A percentile compares a stretch with the other conserved stretches of the same genome.
These are phyloP conservation scores for Pseudogymnoascus sp. DNA, from an alignment of 2,329 filamentous ascomycete species.

Conservation along the genomic window DNA sequence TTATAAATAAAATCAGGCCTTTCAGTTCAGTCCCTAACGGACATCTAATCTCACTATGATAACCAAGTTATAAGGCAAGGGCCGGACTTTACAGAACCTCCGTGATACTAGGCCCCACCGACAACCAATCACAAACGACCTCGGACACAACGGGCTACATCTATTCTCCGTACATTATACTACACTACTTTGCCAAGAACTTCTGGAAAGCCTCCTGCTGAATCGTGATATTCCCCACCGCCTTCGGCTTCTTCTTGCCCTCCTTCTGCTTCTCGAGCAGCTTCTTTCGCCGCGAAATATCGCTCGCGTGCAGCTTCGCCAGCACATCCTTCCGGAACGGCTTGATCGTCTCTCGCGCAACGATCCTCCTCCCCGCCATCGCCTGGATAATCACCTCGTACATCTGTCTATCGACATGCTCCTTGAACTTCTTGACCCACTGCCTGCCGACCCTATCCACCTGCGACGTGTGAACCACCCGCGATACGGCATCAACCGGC, in stretches of 20 bases:
- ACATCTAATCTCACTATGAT: background rate
- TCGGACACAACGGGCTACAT: background rate
- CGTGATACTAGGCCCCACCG: background rate
- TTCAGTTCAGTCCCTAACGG: no score
- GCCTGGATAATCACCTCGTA: slow-evolving; percentile 97
- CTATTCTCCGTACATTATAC: background rate
- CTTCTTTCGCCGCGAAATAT: slow-evolving; percentile 76
- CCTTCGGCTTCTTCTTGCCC: slow-evolving; percentile 77
- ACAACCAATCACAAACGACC: background rate
- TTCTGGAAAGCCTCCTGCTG: slow-evolving; percentile 93
- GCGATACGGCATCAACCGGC: slow-evolving; percentile 89
- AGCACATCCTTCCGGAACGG: slow-evolving; percentile 94
- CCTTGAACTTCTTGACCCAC: slow-evolving; percentile 95
- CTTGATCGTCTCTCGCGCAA: slow-evolving; percentile 92
- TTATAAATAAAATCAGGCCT: no score
- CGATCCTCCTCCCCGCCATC: slow-evolving; percentile 70
- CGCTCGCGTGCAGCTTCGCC: slow-evolving; percentile 85
- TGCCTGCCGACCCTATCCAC: slow-evolving; percentile 71
- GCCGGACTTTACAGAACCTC: background rate
- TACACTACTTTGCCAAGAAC: slow-evolving; percentile 70
- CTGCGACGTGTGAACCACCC: slow-evolving; percentile 79
- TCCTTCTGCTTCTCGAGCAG: slow-evolving; percentile 95
- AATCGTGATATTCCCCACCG: slow-evolving; percentile 88
- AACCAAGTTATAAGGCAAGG: background rate
- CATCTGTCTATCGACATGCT: slow-evolving; percentile 94